phyloP scores from a whole-genome alignment of 2,329 filamentous ascomycete species.

The Calonectria honghensis region DNA sequence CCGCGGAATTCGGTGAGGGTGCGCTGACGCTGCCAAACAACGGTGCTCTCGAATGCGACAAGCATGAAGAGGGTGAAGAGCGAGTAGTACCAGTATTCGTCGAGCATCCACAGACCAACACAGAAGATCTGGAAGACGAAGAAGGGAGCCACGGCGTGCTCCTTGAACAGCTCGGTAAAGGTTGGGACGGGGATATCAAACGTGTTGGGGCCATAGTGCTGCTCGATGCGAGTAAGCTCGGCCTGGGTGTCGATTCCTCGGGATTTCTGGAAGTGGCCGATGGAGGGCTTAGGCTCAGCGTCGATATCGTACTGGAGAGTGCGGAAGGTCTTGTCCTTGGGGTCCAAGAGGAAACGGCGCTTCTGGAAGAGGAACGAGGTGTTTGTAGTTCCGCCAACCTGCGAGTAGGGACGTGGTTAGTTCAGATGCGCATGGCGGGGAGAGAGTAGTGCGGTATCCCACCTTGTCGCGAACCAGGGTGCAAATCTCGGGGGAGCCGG shows the following conservation, averaged over 20 bases:
- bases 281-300: slow-evolving; percentile 85
- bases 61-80: slow-evolving; percentile 99
- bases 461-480: slow-evolving; percentile 84
- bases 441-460: slow-evolving; percentile 43
- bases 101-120: slow-evolving; percentile 97
- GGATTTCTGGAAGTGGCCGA: slow-evolving; percentile 86
- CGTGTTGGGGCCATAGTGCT: slow-evolving; percentile 96
- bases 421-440: slow-evolving; percentile 32
- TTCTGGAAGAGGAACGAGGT: slow-evolving; percentile 98
- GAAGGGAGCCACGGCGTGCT: slow-evolving; percentile 98
- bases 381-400: slow-evolving; percentile 83
- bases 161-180: slow-evolving; percentile 96
- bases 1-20: slow-evolving; percentile 97
- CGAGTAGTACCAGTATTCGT: slow-evolving; percentile 99
- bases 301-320: slow-evolving; percentile 91
- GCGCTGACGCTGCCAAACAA: slow-evolving; percentile 98
- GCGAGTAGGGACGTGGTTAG: slow-evolving; percentile 32
- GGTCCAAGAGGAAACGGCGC: slow-evolving; percentile 91
- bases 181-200: slow-evolving; percentile 99
- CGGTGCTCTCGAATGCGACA: slow-evolving; percentile 96
- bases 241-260: slow-evolving; percentile 83
- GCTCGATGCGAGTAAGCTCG: slow-evolving; percentile 87
- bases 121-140: slow-evolving; percentile 99
- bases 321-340: slow-evolving; percentile 83
- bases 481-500: slow-evolving; percentile 92